Percentiles rank a stretch among this genome's conserved stretches.
Conservation (phyloP, 164 flowering plant species). For the Chloranthus sessilifolius region DNA sequence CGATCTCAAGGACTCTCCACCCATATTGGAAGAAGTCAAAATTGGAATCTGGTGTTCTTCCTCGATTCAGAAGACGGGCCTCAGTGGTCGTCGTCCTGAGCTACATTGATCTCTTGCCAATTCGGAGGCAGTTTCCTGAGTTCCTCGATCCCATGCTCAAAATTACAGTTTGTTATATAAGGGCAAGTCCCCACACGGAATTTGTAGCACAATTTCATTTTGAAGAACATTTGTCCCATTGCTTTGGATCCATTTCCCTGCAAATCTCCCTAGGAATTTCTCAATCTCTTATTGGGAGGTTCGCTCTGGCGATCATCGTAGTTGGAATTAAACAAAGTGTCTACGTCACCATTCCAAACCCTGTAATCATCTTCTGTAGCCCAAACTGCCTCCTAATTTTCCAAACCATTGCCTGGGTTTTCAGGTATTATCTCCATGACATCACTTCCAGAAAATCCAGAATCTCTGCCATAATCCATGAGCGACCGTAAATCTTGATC, state of each 20-base stretch:
- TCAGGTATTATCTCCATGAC: constrained; percentile 44
- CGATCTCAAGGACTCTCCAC: constrained; percentile 68
- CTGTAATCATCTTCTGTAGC: constrained; percentile 95
- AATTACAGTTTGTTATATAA: constrained; percentile 88
- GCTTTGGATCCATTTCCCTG: constrained; percentile 51
- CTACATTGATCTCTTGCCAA: constrained; percentile 96
- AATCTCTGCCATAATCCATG: constrained; percentile 52
- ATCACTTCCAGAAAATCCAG: constrained; percentile 38
- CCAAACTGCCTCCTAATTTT: constrained; percentile 68
- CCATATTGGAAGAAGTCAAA: constrained; percentile 37
- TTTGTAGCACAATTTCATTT: constrained; percentile 93
- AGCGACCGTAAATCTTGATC: too few species aligned
- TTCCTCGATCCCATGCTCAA: constrained; percentile 91
- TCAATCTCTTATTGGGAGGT: constrained; percentile 64
- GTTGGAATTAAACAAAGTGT: constrained; percentile 35
- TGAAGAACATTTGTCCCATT: constrained; percentile 94
- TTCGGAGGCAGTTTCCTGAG: constrained; percentile 90
- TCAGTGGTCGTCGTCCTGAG: constrained; percentile 60
- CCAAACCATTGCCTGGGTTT: constrained; percentile 20
- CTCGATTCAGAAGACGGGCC: constrained; percentile 42
- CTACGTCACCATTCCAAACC: constrained; percentile 56
- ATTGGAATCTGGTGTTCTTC: constrained; percentile 92
- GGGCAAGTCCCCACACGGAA: constrained; percentile 93
- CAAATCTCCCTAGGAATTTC: constrained; percentile 44
- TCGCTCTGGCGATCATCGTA: constrained; percentile 46